Evolutionary conservation across 2,329 filamentous ascomycete species (phyloP).

Genomic region (Hortaea werneckii): DNA sequence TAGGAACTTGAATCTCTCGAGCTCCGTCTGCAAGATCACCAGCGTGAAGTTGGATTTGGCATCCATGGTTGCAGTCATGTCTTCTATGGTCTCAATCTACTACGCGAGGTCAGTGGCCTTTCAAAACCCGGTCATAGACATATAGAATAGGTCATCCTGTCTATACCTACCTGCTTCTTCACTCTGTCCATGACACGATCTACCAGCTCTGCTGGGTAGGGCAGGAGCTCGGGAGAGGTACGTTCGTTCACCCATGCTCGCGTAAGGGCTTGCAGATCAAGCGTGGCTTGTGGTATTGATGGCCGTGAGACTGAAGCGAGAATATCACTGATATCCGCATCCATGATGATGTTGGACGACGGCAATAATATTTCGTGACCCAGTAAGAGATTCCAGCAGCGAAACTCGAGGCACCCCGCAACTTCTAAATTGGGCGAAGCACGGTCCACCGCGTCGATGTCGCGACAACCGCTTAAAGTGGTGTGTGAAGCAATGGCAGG

Average conservation of each 20-base stretch:
- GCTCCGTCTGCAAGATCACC: constrained; percentile 91
- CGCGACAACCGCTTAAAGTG: not conserved
- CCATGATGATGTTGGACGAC: constrained; percentile 10
- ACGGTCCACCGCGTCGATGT: not conserved
- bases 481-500: no score
- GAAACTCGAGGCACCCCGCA: not conserved
- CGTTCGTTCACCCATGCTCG: constrained; percentile 90
- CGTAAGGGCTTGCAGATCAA: constrained; percentile 80
- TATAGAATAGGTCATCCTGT: no score
- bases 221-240: constrained; percentile 76
- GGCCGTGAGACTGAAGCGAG: constrained; percentile 39
- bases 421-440: not conserved
- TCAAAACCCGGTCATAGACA: no score
- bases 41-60: constrained; percentile 85
- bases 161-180: constrained; percentile 13
- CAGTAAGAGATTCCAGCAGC: not conserved
- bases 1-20: constrained; percentile 88
- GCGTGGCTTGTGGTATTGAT: constrained; percentile 45
- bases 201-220: constrained; percentile 66
- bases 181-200: constrained; percentile 63
- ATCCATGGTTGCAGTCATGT: constrained; percentile 72
- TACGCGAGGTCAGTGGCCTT: not conserved
- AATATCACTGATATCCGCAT: constrained; percentile 40
- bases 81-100: constrained; percentile 32
- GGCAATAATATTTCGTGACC: not conserved